Evolutionary conservation across 495 filamentous ascomycete genomes (phyloP).

Genomic region (Penicillium roqueforti): DNA sequence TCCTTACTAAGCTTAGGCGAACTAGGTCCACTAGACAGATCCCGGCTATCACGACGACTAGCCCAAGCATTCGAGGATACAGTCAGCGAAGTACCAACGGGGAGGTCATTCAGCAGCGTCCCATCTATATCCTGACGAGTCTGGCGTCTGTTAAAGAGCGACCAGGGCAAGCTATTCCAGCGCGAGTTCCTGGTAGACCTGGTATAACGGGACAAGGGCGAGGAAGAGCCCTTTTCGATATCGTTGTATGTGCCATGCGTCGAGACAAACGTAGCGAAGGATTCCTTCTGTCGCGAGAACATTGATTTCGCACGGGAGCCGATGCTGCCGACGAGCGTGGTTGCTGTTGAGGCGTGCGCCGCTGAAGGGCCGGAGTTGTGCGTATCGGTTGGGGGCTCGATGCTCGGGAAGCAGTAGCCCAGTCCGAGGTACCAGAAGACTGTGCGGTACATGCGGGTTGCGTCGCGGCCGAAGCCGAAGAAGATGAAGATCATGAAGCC

Average conservation of each 20-base stretch:
- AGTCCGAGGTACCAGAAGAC: slow-evolving; percentile 31
- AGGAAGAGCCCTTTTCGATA: slow-evolving; percentile 25
- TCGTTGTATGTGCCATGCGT: slow-evolving; percentile 12
- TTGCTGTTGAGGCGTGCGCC: slow-evolving; percentile 7
- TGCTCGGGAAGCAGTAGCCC: slow-evolving; percentile 22
- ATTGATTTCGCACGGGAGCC: slow-evolving; percentile 26
- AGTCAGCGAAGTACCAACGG: slow-evolving; percentile 20
- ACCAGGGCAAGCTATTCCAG: slow-evolving; percentile 17
- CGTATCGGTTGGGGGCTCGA: slow-evolving; percentile 12
- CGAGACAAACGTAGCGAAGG: neutral
- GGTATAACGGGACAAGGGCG: neutral
- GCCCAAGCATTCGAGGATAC: slow-evolving; percentile 42
- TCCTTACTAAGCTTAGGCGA: slow-evolving; percentile 8
- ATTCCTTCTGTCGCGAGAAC: slow-evolving; percentile 19
- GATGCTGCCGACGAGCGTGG: slow-evolving; percentile 21
- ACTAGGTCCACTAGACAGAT: slow-evolving; percentile 10
- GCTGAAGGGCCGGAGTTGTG: neutral
- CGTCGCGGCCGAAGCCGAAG: slow-evolving; percentile 79
- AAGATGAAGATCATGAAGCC: slow-evolving; percentile 64
- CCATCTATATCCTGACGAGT: slow-evolving; percentile 8
- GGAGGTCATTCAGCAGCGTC: slow-evolving; percentile 18
- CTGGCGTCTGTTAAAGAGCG: slow-evolving; percentile 10
- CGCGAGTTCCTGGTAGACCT: slow-evolving; percentile 1
- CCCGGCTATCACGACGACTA: slow-evolving; percentile 24
- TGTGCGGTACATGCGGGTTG: slow-evolving; percentile 63